These are phyloP conservation scores for Irpex rosettiformis DNA, from an alignment of 1,284 basidiomycete genomes.

Conservation along the genomic window DNA sequence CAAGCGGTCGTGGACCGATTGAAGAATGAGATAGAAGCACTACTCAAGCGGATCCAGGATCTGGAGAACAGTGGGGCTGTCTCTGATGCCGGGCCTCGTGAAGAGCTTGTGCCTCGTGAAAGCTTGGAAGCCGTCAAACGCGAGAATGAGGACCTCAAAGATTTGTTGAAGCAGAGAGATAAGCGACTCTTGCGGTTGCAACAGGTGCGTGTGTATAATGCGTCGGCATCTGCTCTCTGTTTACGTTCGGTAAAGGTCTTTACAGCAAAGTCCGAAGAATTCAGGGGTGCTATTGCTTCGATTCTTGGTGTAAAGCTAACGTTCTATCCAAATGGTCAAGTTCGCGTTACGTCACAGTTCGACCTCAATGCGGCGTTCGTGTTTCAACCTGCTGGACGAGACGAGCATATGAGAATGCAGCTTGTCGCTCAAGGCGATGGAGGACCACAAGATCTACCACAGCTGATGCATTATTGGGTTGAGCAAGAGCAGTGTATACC, in stretches of 20 bases:
- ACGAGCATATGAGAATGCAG: constrained; percentile 54
- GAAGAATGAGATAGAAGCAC: constrained; percentile 71
- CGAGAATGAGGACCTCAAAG: constrained; percentile 61
- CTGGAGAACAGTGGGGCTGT: constrained; percentile 40
- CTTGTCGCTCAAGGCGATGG: constrained; percentile 67
- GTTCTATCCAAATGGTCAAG: constrained; percentile 81
- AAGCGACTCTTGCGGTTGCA: constrained; percentile 72
- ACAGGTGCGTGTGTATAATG: constrained; percentile 40
- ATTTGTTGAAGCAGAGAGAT: constrained; percentile 65
- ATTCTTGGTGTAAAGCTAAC: constrained; percentile 84
- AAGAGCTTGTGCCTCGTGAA: constrained; percentile 57
- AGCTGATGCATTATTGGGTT: constrained; percentile 71
- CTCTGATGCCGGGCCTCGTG: constrained; percentile 15
- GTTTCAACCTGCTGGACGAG: constrained; percentile 50
- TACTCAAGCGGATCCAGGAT: constrained; percentile 56
- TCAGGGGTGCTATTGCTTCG: constrained; percentile 75
- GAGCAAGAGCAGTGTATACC: constrained; percentile 70
- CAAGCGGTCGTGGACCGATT: constrained; percentile 66
- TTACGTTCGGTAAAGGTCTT: constrained; percentile 47
- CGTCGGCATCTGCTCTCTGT: background rate
- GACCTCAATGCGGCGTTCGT: constrained; percentile 70
- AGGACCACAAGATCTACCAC: constrained; percentile 62
- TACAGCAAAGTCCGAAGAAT: constrained; percentile 72
- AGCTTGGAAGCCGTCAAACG: constrained; percentile 64
- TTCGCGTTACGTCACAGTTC: constrained; percentile 80